These are phyloP conservation scores for Akebia trifoliata DNA, from an alignment of 164 flowering plant species.

Conservation along the genomic window DNA sequence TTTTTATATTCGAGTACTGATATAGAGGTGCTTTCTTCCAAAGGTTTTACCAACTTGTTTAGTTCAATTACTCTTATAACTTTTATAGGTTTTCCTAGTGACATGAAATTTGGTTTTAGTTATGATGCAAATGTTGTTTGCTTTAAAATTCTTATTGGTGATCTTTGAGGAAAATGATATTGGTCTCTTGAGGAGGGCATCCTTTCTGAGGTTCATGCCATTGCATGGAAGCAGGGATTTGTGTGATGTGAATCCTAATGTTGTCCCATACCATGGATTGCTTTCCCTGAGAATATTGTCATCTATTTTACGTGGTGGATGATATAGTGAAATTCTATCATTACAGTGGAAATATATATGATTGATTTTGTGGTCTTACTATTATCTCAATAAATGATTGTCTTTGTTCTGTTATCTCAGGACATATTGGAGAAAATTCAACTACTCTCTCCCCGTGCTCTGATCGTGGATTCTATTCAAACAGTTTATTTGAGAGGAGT, in stretches of 20 bases:
- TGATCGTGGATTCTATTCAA: constrained; percentile 93
- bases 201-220: background rate
- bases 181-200: background rate
- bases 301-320: background rate
- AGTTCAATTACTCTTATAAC: background rate
- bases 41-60: background rate
- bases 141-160: too few relatives aligned
- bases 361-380: background rate
- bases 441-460: constrained; percentile 59
- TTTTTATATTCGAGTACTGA: constrained; percentile 85
- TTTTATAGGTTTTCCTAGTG: background rate
- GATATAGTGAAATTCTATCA: background rate
- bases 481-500: constrained; percentile 78
- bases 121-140: background rate
- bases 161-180: background rate
- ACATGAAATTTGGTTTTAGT: background rate
- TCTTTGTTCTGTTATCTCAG: constrained; percentile 34
- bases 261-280: too few relatives aligned
- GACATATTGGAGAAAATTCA: constrained; percentile 70
- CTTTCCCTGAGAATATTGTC: background rate
- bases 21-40: constrained; percentile 57
- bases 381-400: too few relatives aligned
- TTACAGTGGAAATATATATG: background rate
- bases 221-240: background rate
- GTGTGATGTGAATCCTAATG: too few relatives aligned